Conservation (phyloP, 179 eudicot genomes). For the Camellia oleifera region DNA sequence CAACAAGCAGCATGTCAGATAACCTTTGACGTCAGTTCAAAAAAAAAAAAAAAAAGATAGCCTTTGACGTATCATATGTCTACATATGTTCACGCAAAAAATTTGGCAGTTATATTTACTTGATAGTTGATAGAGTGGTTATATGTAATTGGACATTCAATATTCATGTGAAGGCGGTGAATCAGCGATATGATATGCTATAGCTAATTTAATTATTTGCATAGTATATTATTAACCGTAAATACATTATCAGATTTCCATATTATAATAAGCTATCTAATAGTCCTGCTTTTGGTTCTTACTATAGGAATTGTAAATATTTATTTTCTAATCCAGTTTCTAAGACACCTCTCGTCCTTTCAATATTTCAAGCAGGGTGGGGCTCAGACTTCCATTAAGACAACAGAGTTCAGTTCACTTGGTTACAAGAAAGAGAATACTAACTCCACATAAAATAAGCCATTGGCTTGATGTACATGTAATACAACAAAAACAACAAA, state of each 20-base stretch:
- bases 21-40: too few species aligned
- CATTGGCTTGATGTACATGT: too few species aligned
- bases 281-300: background rate
- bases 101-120: background rate
- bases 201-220: background rate
- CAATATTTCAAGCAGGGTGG: slow-evolving; percentile 56
- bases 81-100: background rate
- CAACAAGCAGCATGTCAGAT: background rate
- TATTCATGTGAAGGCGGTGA: background rate
- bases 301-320: background rate
- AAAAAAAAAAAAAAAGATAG: too few species aligned
- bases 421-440: too few species aligned
- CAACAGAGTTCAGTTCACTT: slow-evolving; percentile 26
- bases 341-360: background rate
- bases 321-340: background rate
- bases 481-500: too few species aligned
- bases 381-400: slow-evolving; percentile 75
- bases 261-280: background rate
- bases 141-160: background rate
- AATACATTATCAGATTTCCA: background rate
- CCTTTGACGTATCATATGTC: background rate
- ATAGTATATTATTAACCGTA: background rate
- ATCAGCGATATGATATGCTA: background rate
- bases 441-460: too few species aligned
- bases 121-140: background rate